Evolutionary conservation across 1,284 basidiomycete genomes (phyloP).

Genomic region (Ganoderma sinense): DNA sequence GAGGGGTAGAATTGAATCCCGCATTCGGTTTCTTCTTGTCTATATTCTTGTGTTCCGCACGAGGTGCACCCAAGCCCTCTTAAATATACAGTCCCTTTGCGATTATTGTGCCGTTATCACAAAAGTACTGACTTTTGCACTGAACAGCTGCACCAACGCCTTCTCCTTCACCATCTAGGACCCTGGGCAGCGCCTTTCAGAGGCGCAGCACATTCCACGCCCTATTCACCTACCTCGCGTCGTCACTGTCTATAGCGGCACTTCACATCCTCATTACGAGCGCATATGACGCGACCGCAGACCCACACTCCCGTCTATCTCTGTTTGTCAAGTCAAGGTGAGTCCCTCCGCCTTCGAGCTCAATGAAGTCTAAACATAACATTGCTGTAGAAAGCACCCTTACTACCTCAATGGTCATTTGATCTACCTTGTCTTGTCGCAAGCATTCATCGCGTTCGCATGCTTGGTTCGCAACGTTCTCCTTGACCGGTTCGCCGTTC

Average conservation of each 20-base stretch:
- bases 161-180: conserved; percentile 59
- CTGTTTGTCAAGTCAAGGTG: conserved; percentile 74
- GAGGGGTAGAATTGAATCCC: too few relatives aligned
- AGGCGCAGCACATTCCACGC: conserved; percentile 54
- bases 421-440: conserved; percentile 63
- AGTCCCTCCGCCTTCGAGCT: conserved; percentile 26
- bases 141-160: conserved; percentile 52
- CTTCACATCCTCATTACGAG: conserved; percentile 51
- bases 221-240: conserved; percentile 51
- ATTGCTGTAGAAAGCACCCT: conserved; percentile 68
- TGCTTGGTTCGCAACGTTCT: conserved; percentile 63
- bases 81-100: background rate
- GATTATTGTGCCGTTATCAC: background rate
- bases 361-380: background rate
- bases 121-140: conserved; percentile 10
- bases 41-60: too few relatives aligned
- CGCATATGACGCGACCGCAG: conserved; percentile 37
- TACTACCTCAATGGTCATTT: conserved; percentile 72
- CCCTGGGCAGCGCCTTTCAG: conserved; percentile 52
- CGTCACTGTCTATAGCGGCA: conserved; percentile 49
- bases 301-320: conserved; percentile 50
- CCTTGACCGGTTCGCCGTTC: conserved; percentile 63
- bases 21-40: too few relatives aligned
- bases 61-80: too few relatives aligned
- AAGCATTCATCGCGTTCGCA: conserved; percentile 51